Conservation (phyloP, 495 filamentous ascomycete genomes). For the Talaromyces borbonicus region DNA sequence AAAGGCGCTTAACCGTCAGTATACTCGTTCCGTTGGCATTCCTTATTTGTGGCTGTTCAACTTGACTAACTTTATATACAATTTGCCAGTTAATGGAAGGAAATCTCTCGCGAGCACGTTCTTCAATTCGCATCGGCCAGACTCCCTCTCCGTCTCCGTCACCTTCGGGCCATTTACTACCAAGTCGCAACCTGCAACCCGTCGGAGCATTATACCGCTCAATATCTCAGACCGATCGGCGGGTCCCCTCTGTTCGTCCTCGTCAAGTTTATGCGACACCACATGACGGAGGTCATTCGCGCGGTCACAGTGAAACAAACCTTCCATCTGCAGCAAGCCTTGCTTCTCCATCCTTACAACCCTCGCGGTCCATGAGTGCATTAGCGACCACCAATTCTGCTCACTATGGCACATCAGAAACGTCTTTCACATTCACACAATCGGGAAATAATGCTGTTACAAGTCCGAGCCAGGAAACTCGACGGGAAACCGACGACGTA, state of each 20-base stretch:
- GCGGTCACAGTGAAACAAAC: constrained; percentile 49
- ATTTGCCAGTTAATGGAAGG: constrained; percentile 94
- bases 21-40: neutral
- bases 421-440: constrained; percentile 32
- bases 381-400: constrained; percentile 30
- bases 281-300: constrained; percentile 36
- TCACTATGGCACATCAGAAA: constrained; percentile 26
- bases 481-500: constrained; percentile 3
- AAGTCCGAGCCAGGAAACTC: constrained; percentile 9
- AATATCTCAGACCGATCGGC: constrained; percentile 32
- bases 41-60: neutral
- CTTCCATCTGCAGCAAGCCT: constrained; percentile 32
- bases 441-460: constrained; percentile 28
- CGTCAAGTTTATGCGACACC: constrained; percentile 26
- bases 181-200: constrained; percentile 22
- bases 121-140: constrained; percentile 53
- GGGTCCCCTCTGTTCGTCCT: constrained; percentile 23
- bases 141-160: constrained; percentile 45
- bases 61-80: neutral
- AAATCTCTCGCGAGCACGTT: constrained; percentile 71
- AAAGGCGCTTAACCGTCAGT: constrained; percentile 75
- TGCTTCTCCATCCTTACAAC: constrained; percentile 16
- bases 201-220: constrained; percentile 34
- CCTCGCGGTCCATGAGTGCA: constrained; percentile 34
- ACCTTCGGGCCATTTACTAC: constrained; percentile 17